Evolutionary conservation across 1,139 yeast species (phyloP).

Genomic region (Magnusiomyces ingens): DNA sequence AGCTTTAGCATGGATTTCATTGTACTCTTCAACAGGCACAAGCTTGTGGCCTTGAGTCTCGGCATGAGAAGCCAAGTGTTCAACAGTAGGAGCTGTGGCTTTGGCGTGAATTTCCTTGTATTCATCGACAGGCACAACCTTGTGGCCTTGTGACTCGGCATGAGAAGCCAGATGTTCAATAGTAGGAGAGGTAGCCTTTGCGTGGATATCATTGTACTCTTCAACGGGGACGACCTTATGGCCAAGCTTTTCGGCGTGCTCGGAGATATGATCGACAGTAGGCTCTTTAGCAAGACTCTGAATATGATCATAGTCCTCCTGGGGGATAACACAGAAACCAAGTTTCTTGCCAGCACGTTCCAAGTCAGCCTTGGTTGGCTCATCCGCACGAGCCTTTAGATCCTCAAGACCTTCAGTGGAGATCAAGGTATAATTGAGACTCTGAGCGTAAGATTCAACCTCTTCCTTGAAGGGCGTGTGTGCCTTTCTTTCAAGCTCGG

Average conservation of each 20-base stretch:
- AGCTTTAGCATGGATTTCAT: slow-evolving; percentile 2
- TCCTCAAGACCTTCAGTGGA: slow-evolving; percentile 30
- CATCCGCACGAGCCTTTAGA: slow-evolving; percentile 31
- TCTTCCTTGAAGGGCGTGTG: slow-evolving; percentile 30
- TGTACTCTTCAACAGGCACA: neutral
- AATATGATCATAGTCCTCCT: slow-evolving; percentile 20
- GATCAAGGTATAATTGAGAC: slow-evolving; percentile 33
- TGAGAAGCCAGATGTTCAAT: slow-evolving; percentile 9
- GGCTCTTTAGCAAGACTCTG: slow-evolving; percentile 14
- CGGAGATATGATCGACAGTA: slow-evolving; percentile 10
- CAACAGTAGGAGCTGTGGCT: slow-evolving; percentile 9
- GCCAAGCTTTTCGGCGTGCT: slow-evolving; percentile 17
- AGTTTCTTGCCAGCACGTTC: slow-evolving; percentile 22
- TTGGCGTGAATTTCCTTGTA: slow-evolving; percentile 8
- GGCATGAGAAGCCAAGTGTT: slow-evolving; percentile 8
- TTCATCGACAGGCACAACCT: slow-evolving; percentile 8
- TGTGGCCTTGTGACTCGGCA: slow-evolving; percentile 11
- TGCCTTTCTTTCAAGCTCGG: slow-evolving; percentile 25
- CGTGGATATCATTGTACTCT: slow-evolving; percentile 16
- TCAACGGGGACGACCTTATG: slow-evolving; percentile 28
- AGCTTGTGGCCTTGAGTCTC: neutral
- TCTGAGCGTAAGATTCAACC: slow-evolving; percentile 42
- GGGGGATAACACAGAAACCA: slow-evolving; percentile 26
- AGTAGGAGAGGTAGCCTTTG: slow-evolving; percentile 12
- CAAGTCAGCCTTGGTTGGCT: slow-evolving; percentile 31